Evolutionary conservation across 768 basidiomycete species (phyloP).

Genomic region (Trametes cingulata): DNA sequence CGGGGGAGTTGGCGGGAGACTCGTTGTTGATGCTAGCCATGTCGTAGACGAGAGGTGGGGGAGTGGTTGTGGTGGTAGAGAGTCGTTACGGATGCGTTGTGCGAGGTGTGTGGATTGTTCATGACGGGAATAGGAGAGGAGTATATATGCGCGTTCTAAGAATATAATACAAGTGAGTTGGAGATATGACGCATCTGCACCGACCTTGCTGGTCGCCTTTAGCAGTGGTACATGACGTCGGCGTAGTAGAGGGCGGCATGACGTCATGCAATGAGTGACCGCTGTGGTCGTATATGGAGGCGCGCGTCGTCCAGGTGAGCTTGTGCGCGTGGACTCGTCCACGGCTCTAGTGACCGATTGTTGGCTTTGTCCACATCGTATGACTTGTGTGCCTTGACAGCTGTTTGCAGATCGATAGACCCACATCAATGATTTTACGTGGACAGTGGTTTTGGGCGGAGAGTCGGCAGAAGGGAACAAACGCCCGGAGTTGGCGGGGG

Average conservation of each 20-base stretch:
- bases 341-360: no score
- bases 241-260: slow-evolving; percentile 2
- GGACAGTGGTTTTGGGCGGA: no score
- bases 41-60: not conserved
- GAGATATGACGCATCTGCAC: slow-evolving; percentile 13
- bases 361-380: no score
- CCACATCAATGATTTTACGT: no score
- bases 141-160: not conserved
- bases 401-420: no score
- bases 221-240: not conserved
- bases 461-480: no score
- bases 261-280: not conserved
- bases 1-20: slow-evolving; percentile 5
- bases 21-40: slow-evolving; percentile 11
- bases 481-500: no score
- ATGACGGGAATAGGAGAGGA: no score
- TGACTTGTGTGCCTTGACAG: no score
- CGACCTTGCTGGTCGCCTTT: not conserved
- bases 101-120: not conserved
- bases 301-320: not conserved
- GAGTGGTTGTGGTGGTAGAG: not conserved
- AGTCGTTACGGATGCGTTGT: not conserved
- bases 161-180: not conserved
- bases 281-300: not conserved
- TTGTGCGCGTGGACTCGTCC: not conserved